Evolutionary conservation across 345 rosid species (phyloP), one percentile per base, ranked within the genome.

Genomic region (Ceriops decandra): DNA sequence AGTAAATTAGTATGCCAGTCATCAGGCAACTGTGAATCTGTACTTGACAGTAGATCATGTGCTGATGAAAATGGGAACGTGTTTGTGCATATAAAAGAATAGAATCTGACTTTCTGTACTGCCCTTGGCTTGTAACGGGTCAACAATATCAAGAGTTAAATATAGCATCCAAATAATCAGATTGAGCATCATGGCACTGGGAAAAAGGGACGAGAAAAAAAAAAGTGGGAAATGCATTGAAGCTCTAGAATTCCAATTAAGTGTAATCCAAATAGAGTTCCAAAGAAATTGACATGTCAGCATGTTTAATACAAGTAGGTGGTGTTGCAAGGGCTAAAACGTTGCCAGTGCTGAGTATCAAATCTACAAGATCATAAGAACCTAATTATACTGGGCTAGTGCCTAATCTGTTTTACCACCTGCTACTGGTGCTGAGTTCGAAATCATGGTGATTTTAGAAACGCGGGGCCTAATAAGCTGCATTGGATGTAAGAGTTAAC

Each of bases 1-100:
- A 95, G 95, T 76, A 91, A 83, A 79, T 95, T 97, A 36, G 90
- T 81, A 36, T 91, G 91, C 99, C 99, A 95, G 64, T 95, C 99
- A 51, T 86, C 93, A 68, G 82, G 68, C 20, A 49, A 73, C 66
- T 78, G 75, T 58, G 83, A 86, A 60, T 80, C 87, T 77, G 75
- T 85, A 66, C 65, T 76, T 32, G 99, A 85, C 70, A 82, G 83
- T 79, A 88, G 76, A 75, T 88, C 90, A 57, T 72, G 91, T 47
- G 86, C 81, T 4, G 97, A 86, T 53, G 97, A 85, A 79, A 90
- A 80, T 42, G 89, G 83, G 54, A 90, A 86, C 31, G 85, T 73
- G 60, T 81, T 86, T 84, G 97, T 95, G 89, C 73, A 79, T 33
- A 63, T 66, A 71, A 69, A 69, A 76, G 52, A 31, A 33, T 32